These are phyloP conservation scores for Blastobotrys persicus DNA, from an alignment of 1,139 yeast genomes.

Conservation along the genomic window DNA sequence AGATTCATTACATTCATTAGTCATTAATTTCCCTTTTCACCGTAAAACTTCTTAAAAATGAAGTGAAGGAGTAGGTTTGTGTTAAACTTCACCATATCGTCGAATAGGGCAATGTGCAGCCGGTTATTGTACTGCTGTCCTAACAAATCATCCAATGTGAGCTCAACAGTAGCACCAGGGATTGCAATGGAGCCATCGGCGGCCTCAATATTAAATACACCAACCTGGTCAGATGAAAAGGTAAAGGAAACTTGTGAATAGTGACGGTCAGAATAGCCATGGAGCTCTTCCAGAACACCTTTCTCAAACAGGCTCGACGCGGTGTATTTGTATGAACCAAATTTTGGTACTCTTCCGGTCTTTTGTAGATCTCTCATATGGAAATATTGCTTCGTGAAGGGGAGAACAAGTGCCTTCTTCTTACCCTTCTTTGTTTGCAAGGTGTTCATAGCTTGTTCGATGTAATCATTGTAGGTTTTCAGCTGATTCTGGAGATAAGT, in stretches of 20 bases:
- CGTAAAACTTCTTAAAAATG: constrained; percentile 72
- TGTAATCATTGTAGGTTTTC: constrained; percentile 63
- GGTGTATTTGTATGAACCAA: constrained; percentile 81
- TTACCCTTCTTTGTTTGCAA: constrained; percentile 55
- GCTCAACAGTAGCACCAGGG: constrained; percentile 52
- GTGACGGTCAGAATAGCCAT: constrained; percentile 46
- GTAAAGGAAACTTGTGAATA: constrained; percentile 70
- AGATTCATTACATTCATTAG: not conserved
- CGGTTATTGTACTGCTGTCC: constrained; percentile 59
- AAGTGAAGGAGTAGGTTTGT: constrained; percentile 63
- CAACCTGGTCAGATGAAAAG: constrained; percentile 73
- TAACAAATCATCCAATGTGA: constrained; percentile 67
- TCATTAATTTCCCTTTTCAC: constrained; percentile 22
- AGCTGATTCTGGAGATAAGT: constrained; percentile 58
- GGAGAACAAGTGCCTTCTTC: constrained; percentile 51
- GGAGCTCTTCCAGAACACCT: constrained; percentile 61
- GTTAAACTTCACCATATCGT: constrained; percentile 64
- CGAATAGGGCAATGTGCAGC: constrained; percentile 53
- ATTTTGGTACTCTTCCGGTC: constrained; percentile 66
- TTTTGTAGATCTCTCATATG: constrained; percentile 70
- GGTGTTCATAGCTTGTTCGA: constrained; percentile 62
- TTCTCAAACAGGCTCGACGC: constrained; percentile 74
- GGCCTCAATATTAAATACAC: constrained; percentile 70
- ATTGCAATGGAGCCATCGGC: constrained; percentile 46
- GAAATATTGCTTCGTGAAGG: constrained; percentile 76